Evolutionary conservation across 2,329 filamentous ascomycete species (phyloP), one percentile per base, ranked within the genome.

Genomic region (Cladobotryum mycophilum): DNA sequence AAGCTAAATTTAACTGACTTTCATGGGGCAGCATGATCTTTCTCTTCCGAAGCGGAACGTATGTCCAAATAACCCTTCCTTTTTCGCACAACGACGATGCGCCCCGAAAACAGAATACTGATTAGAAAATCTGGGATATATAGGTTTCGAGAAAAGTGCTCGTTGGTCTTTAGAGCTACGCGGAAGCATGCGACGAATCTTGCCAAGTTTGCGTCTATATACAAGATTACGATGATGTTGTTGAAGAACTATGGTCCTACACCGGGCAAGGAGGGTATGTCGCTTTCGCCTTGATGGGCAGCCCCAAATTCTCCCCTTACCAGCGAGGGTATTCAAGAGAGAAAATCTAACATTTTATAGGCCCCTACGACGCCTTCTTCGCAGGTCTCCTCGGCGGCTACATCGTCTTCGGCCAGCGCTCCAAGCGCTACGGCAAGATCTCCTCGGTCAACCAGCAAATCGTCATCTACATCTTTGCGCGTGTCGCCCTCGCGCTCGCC

Each of bases 381-480:
- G 88, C 89, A 11, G 93, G 93, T 7, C 74, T 96, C 7, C 66
- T 95, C 43, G 93, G 93, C 63, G 93, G 93, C 48, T 99, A 97
- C 76, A 72, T 89, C 55, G 89, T 97, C 56, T 99, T 99, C 67
- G 93, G 92, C 45, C 69, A 75, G 40, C 76, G 80, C 53, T 80
- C 77, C 40, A 70, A 67, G 61, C 85, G 87, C 53, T 74, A 71
- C 36, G 85, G 85, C 60, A 79, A 80, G 66, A 84, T 89, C 63
- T 87, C 85, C 54, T 86, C 82, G 56, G 86, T 96, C 55, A 95
- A 85, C 71, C 89, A 96, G 75, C 92, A 99, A 76, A 99, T 99
- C 66, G 90, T 96, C 68, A 88, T 97, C 61, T 99, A 99, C 74
- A 88, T 99, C 56, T 96, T 96, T 65, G 93, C 93, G 44, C 84